Evolutionary conservation across 176 grass and related monocot genomes (phyloP).

Genomic region (Rhynchospora pubera): DNA sequence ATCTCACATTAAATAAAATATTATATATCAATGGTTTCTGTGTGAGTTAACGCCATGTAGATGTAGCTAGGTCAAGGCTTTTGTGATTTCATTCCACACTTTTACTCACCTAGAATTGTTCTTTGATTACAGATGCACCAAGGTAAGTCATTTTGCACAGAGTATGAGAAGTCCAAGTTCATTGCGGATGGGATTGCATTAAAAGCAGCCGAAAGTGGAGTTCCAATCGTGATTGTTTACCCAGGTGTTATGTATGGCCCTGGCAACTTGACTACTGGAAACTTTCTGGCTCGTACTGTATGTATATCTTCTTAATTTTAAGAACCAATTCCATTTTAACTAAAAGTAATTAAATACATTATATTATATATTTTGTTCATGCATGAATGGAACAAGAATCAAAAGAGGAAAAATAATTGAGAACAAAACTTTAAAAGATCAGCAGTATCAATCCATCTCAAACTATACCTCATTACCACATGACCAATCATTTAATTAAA

Average conservation of each 20-base stretch:
- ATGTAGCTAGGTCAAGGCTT: background rate
- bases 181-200: constrained; percentile 68
- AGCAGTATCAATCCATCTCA: no score
- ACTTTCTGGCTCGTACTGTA: constrained; percentile 74
- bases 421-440: background rate
- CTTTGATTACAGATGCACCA: constrained; percentile 40
- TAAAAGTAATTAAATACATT: background rate
- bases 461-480: background rate
- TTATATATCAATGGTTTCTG: background rate
- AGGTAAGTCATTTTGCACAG: constrained; percentile 72
- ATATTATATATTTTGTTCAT: background rate
- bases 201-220: constrained; percentile 58
- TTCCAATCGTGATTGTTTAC: constrained; percentile 71
- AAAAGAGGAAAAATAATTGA: background rate
- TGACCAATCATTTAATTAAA: background rate
- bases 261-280: constrained; percentile 80
- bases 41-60: background rate
- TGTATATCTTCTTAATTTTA: constrained; percentile 12
- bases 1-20: background rate
- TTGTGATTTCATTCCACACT: background rate
- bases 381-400: background rate
- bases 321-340: background rate
- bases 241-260: constrained; percentile 85
- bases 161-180: constrained; percentile 93
- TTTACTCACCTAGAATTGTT: background rate